These are phyloP conservation scores for Podosphaera aphanis DNA, from an alignment of 2,329 filamentous ascomycete genomes.

Conservation along the genomic window DNA sequence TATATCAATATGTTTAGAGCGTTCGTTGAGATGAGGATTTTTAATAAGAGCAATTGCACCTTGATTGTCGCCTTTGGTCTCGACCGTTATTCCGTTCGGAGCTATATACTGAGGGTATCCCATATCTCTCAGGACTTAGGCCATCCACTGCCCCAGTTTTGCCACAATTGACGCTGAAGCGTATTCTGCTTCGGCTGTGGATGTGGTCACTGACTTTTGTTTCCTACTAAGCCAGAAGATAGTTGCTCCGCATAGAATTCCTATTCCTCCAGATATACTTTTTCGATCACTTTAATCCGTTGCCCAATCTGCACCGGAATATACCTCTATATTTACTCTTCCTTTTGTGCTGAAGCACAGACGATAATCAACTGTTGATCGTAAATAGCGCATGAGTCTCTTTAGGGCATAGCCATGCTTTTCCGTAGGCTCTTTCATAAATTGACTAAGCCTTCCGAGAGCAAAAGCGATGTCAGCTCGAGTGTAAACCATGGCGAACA, in stretches of 20 bases:
- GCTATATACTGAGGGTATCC: neutral
- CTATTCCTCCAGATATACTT: too few species aligned
- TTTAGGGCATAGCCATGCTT: neutral
- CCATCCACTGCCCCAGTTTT: neutral
- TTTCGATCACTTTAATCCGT: too few species aligned
- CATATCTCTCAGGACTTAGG: neutral
- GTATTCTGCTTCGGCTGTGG: neutral
- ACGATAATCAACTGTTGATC: too few species aligned
- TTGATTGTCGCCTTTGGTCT: neutral
- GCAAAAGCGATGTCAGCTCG: neutral
- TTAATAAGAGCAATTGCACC: neutral
- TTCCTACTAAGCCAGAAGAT: neutral
- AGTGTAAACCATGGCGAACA: slow-evolving; percentile 1
- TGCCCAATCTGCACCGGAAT: too few species aligned
- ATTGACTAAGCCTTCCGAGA: neutral
- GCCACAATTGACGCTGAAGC: neutral
- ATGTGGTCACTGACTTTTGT: too few species aligned
- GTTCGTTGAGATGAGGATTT: neutral
- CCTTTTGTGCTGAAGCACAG: too few species aligned
- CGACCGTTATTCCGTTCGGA: neutral
- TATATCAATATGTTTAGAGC: neutral
- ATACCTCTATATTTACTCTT: neutral
- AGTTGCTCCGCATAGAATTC: too few species aligned
- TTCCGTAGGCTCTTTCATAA: neutral
- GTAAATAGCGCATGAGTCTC: neutral